A percentile compares a stretch with the other conserved stretches of the same genome.
phyloP scores from a whole-genome alignment of 164 flowering plant species.

The Magnolia officinalis region DNA sequence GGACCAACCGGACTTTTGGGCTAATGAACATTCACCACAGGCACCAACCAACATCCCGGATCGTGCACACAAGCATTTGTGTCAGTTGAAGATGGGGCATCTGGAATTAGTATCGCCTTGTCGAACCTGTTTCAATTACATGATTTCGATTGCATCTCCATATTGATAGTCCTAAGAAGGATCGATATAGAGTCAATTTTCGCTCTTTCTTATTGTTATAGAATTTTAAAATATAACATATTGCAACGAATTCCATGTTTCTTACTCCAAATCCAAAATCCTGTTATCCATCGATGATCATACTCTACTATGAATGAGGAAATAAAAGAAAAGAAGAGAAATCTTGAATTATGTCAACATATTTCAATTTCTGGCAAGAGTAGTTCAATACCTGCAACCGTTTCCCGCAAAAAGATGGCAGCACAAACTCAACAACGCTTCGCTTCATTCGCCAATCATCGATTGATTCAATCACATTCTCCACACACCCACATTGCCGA shows the following conservation, averaged over 20 bases:
- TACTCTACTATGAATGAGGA: not conserved
- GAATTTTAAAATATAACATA: not conserved
- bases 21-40: no score
- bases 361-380: no score
- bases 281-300: not conserved
- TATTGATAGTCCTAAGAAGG: no score
- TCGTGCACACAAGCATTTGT: no score
- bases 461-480: conserved; percentile 24
- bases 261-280: not conserved
- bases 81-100: no score
- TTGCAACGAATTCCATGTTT: not conserved
- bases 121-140: no score
- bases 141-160: no score
- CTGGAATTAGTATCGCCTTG: no score
- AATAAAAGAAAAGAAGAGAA: not conserved
- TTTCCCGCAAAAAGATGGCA: conserved; percentile 21
- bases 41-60: no score
- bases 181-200: not conserved
- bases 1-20: no score
- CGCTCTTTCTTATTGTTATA: not conserved
- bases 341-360: not conserved
- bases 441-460: conserved; percentile 37
- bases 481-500: not conserved
- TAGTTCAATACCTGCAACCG: conserved; percentile 28
- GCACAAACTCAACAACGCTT: conserved; percentile 27